Conservation (phyloP, 2,329 filamentous ascomycete genomes). For the Trichoderma asperellum region DNA sequence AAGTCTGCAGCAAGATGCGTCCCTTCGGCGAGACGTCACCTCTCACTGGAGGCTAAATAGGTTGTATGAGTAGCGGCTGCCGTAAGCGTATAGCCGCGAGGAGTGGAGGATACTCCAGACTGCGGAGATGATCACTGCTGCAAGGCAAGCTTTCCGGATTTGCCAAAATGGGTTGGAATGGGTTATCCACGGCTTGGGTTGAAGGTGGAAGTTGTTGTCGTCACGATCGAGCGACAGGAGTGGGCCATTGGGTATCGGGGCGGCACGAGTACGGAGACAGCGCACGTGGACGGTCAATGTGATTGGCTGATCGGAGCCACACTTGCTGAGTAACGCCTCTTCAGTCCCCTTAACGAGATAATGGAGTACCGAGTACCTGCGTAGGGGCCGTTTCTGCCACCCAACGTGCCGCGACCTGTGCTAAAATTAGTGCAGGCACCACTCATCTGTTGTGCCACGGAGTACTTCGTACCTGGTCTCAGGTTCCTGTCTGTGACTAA, state of each 20-base stretch:
- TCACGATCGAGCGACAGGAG: conserved; percentile 20
- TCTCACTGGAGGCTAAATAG: conserved; percentile 6
- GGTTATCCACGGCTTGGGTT: neutral
- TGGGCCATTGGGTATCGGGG: neutral
- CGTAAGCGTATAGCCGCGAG: neutral
- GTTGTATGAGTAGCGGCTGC: neutral
- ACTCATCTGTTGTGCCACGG: neutral
- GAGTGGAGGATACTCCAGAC: neutral
- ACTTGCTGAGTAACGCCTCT: conserved; percentile 16
- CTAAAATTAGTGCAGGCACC: conserved; percentile 14
- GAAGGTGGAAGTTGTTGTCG: conserved; percentile 19
- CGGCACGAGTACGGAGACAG: conserved; percentile 2
- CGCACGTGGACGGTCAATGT: conserved; percentile 8
- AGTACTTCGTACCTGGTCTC: neutral
- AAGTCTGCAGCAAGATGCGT: conserved; percentile 15
- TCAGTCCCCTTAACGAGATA: neutral
- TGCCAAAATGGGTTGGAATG: conserved; percentile 2
- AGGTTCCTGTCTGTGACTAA: neutral
- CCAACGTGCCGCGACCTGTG: conserved; percentile 1
- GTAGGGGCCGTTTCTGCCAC: neutral
- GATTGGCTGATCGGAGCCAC: neutral
- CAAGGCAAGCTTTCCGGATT: neutral
- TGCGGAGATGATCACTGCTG: neutral
- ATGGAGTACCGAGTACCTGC: conserved; percentile 3
- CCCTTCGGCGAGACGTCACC: conserved; percentile 18